Evolutionary conservation across 164 flowering plant species (phyloP).

Genomic region (Magnolia officinalis): DNA sequence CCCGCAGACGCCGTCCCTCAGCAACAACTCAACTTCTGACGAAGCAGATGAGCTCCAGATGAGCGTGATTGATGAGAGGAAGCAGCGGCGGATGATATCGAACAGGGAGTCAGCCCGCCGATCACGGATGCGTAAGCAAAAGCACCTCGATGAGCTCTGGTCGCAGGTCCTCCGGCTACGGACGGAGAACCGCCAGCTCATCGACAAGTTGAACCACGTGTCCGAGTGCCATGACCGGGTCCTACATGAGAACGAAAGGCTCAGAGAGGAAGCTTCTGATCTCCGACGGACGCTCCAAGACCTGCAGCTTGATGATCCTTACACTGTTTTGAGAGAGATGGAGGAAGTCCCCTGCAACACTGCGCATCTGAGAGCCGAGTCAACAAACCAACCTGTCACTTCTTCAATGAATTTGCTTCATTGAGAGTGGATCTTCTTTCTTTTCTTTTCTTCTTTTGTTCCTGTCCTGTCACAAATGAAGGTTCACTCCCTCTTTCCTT

Average conservation of each 20-base stretch:
- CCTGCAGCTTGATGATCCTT: slow-evolving; percentile 55
- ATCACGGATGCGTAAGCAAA: slow-evolving; percentile 93
- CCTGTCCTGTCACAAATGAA: background rate
- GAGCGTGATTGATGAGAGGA: slow-evolving; percentile 73
- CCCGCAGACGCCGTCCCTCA: background rate
- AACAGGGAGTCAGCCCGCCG: slow-evolving; percentile 92
- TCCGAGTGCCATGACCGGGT: slow-evolving; percentile 62
- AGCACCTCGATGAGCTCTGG: slow-evolving; percentile 90
- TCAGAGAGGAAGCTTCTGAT: slow-evolving; percentile 59
- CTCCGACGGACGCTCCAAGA: slow-evolving; percentile 58
- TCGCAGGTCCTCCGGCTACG: slow-evolving; percentile 76
- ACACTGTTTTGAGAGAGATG: slow-evolving; percentile 33
- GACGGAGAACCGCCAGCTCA: slow-evolving; percentile 72
- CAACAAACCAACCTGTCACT: slow-evolving; percentile 34
- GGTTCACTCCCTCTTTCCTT: slow-evolving; percentile 9
- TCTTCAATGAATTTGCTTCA: slow-evolving; percentile 39
- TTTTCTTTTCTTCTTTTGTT: background rate
- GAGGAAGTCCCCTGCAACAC: slow-evolving; percentile 48
- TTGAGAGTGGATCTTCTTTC: slow-evolving; percentile 4
- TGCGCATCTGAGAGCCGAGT: slow-evolving; percentile 43
- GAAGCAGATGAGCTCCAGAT: slow-evolving; percentile 74
- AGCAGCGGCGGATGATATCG: slow-evolving; percentile 87
- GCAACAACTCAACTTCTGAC: slow-evolving; percentile 77
- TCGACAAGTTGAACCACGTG: slow-evolving; percentile 64
- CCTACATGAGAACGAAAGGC: slow-evolving; percentile 62